Evolutionary conservation across 306 rosid species (phyloP).

Genomic region (Luffa acutangula): DNA sequence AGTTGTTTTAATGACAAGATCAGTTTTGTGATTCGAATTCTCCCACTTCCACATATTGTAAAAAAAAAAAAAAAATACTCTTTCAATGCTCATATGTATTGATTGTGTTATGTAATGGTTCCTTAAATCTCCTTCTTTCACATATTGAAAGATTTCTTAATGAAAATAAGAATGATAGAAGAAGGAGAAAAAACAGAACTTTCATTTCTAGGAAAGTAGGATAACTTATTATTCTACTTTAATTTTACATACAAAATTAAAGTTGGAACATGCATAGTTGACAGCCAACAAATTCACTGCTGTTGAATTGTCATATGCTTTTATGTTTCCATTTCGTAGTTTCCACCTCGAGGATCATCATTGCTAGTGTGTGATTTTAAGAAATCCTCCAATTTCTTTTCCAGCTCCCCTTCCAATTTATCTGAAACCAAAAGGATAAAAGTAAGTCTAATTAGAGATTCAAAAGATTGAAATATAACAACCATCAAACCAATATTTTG

Average conservation of each 20-base stretch:
- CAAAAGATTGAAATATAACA: neutral
- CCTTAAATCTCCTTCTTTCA: no score
- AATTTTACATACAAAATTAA: neutral
- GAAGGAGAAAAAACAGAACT: no score
- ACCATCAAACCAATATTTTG: neutral
- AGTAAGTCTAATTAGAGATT: neutral
- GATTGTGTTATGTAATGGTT: no score
- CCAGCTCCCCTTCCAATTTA: neutral
- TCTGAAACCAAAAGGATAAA: neutral
- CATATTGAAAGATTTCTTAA: no score
- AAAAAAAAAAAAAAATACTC: no score
- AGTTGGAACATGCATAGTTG: neutral
- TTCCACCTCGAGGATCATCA: conserved; percentile 1
- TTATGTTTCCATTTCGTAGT: neutral
- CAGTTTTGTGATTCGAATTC: no score
- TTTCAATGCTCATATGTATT: no score
- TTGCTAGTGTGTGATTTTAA: neutral
- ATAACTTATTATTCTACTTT: neutral
- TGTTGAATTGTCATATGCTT: neutral
- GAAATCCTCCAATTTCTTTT: neutral
- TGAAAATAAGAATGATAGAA: no score
- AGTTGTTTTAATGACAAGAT: no score
- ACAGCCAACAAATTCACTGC: no score
- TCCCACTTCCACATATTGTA: no score
- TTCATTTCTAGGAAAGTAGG: neutral